Percentiles rank a stretch among this genome's conserved stretches.
Conservation (phyloP, 2,329 filamentous ascomycete genomes). For the Fusarium napiforme region DNA sequence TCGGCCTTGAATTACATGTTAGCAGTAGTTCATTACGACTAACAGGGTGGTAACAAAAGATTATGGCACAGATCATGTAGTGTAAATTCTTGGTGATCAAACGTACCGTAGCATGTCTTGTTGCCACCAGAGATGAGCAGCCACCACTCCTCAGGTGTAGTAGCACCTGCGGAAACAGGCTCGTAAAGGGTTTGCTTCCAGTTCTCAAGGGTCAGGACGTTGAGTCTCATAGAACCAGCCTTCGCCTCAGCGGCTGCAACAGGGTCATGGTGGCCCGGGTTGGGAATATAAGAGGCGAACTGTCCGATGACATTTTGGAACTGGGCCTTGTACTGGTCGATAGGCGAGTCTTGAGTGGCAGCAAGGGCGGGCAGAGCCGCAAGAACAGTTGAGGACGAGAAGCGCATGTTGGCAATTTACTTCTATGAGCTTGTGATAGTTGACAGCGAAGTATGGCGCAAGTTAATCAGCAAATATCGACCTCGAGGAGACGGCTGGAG, state of each 20-base stretch:
- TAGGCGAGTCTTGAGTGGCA: slow-evolving; percentile 62
- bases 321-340: slow-evolving; percentile 70
- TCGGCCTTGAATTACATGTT: slow-evolving; percentile 60
- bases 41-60: neutral
- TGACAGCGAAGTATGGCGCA: slow-evolving; percentile 1
- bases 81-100: neutral
- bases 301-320: slow-evolving; percentile 73
- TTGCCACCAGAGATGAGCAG: slow-evolving; percentile 79
- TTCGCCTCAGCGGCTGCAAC: slow-evolving; percentile 57
- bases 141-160: slow-evolving; percentile 79
- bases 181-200: slow-evolving; percentile 76
- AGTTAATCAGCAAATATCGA: slow-evolving; percentile 1
- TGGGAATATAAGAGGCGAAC: slow-evolving; percentile 63
- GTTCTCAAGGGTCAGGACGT: slow-evolving; percentile 71
- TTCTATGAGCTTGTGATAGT: neutral
- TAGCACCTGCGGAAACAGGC: slow-evolving; percentile 67
- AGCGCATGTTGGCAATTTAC: slow-evolving; percentile 62
- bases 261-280: slow-evolving; percentile 55
- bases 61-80: neutral
- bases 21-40: slow-evolving; percentile 20
- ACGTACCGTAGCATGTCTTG: slow-evolving; percentile 77
- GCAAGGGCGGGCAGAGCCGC: slow-evolving; percentile 67
- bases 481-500: slow-evolving; percentile 7
- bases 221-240: slow-evolving; percentile 57
- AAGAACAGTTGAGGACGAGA: slow-evolving; percentile 62